Evolutionary conservation across 2,329 filamentous ascomycete species (phyloP), one percentile per base, ranked within the genome.

Genomic region (Dendrostoma leiphaemia): DNA sequence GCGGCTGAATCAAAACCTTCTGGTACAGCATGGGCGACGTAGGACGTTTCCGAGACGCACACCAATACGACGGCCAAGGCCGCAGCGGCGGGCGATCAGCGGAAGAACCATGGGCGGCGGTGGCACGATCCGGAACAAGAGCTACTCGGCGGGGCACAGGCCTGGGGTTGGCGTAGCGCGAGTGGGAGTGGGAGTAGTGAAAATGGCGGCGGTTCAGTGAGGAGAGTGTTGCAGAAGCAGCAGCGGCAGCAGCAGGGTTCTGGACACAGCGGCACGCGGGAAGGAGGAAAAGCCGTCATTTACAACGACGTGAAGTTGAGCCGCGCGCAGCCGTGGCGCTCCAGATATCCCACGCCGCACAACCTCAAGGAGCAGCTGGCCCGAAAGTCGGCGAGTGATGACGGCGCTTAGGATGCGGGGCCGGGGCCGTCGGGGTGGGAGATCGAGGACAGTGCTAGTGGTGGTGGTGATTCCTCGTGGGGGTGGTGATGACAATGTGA

Each of bases 301-400:
- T 49, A 52, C 47, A 55, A 58, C 29, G 52, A 58, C 29, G 12
- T 34, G 35, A 55, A 21, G 23, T 23, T 58, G 23, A 58, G 56
- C 45, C 56, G 32, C 34, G 23, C 31, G 9, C 53, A 55, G 52
- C 56, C 56, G 10, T 58, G 56, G 56, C 49, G 56, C 13, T 58
- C 40, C 19, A 49, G 56, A 28, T 58, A 58, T 19, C 56, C 56
- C n/a, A 58, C 56, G 7, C 56, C 56, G 10, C 56, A 32, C 34
- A 48, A 55, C 19, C 52, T 58, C 23, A 58, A 55, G 40, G 52
- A 45, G 44, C 52, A 31, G 15, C 13, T 58, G 17, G 48, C 44
- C 4, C 29, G 17, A 28, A 48, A 35, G 13, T 24, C 23, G 15
- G 40, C 41, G 21, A 45, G 43, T 12, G 29, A 35, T 17, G 44